Conservation (phyloP, 2,329 filamentous ascomycete genomes). For the Ophiosphaerella narmari region DNA sequence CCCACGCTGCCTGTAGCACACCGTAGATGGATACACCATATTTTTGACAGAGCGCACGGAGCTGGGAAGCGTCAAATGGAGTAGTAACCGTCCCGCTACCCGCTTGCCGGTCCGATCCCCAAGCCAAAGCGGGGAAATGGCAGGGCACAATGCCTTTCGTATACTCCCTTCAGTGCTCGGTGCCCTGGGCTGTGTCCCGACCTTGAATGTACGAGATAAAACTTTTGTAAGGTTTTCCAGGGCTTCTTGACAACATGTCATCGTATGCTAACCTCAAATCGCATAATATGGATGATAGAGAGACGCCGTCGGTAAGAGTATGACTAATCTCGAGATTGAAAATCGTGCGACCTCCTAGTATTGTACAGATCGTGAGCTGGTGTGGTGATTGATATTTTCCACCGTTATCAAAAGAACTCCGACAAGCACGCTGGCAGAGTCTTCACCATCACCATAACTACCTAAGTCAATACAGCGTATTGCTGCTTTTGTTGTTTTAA, state of each 20-base stretch:
- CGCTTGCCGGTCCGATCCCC: no score
- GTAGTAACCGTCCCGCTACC: no score
- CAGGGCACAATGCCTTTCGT: constrained; percentile 37
- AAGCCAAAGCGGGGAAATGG: constrained; percentile 36
- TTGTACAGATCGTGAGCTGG: constrained; percentile 36
- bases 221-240: constrained; percentile 40
- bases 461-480: no score
- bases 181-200: constrained; percentile 23
- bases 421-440: no score
- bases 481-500: no score
- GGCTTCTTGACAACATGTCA: constrained; percentile 23
- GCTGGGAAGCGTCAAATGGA: no score
- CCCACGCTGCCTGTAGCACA: constrained; percentile 38
- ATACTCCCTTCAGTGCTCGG: constrained; percentile 38
- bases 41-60: no score
- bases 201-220: constrained; percentile 43
- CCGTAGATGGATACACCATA: constrained; percentile 39
- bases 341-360: constrained; percentile 30
- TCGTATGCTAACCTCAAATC: constrained; percentile 40
- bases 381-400: constrained; percentile 41
- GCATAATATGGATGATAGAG: constrained; percentile 33
- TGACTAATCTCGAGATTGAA: constrained; percentile 45
- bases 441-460: no score
- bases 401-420: no score
- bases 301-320: constrained; percentile 41